A percentile compares a stretch with the other conserved stretches of the same genome.
Conservation (phyloP, 1,284 basidiomycete genomes). For the Apiotrichum gamsii region DNA sequence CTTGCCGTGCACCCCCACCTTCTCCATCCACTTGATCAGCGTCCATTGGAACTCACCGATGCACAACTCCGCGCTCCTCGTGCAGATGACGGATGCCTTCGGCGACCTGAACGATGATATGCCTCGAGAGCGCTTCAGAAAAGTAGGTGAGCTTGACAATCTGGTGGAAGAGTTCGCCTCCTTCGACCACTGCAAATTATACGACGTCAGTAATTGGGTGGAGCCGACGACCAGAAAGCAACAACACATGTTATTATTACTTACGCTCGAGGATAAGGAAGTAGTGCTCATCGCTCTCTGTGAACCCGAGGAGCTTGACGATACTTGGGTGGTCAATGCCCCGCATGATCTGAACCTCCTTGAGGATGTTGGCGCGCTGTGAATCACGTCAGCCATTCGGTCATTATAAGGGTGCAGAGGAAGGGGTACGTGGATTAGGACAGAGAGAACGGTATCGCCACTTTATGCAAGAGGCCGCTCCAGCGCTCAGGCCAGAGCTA, state of each 20-base stretch:
- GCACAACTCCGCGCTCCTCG: constrained; percentile 92
- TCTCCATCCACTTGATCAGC: no score
- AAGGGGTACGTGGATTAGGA: no score
- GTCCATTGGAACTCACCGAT: not conserved
- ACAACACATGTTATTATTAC: no score
- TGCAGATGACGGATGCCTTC: constrained; percentile 92
- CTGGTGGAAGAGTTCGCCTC: constrained; percentile 98
- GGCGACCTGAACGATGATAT: constrained; percentile 96
- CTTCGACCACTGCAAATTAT: constrained; percentile 89
- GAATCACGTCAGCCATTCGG: no score
- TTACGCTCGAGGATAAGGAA: constrained; percentile 87
- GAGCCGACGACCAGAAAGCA: no score
- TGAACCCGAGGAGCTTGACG: constrained; percentile 81
- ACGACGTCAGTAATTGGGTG: constrained; percentile 8
- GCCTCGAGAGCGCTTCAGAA: constrained; percentile 86
- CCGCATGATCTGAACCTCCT: constrained; percentile 99
- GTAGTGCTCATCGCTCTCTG: constrained; percentile 88
- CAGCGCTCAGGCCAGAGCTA: no score
- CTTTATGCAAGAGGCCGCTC: no score
- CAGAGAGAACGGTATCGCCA: no score
- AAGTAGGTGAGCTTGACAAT: constrained; percentile 99
- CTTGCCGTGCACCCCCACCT: no score
- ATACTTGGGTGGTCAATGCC: constrained; percentile 83
- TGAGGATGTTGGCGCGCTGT: constrained; percentile 95
- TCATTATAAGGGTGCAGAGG: no score